Conservation (phyloP, 192 early-diverging fungal genomes). For the Chytriomyces sp. region DNA sequence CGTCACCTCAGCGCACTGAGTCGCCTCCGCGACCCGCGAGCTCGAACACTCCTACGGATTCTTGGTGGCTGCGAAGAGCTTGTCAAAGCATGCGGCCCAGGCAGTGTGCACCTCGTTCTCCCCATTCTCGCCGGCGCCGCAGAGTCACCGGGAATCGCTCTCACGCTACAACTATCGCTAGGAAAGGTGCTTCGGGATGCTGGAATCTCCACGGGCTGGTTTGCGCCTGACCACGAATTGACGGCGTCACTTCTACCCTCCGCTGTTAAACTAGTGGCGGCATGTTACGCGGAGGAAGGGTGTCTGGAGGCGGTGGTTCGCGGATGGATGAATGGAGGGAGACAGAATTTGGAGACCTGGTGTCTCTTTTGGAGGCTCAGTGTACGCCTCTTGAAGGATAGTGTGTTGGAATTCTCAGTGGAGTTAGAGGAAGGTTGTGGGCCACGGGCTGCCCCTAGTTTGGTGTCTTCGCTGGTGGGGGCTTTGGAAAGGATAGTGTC, state of each 20-base stretch:
- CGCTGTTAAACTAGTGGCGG: background rate
- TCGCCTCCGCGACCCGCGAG: background rate
- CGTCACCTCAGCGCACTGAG: background rate
- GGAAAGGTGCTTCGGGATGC: background rate
- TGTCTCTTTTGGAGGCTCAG: background rate
- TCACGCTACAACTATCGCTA: background rate
- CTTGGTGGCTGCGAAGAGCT: background rate
- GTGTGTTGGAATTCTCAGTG: background rate
- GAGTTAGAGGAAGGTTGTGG: background rate
- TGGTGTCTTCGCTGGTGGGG: background rate
- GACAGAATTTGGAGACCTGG: background rate
- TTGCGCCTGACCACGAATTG: background rate
- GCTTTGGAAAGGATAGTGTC: background rate
- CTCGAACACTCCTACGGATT: background rate
- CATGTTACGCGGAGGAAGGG: slow-evolving; percentile 13
- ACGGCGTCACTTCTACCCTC: background rate
- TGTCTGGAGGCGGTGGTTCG: slow-evolving; percentile 1
- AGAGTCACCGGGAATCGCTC: background rate
- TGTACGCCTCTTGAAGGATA: background rate
- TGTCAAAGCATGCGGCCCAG: background rate
- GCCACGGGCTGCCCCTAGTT: background rate
- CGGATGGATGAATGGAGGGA: background rate
- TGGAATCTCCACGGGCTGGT: background rate
- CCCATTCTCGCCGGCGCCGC: background rate
- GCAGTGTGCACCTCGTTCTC: background rate